Evolutionary conservation across 768 basidiomycete genomes (phyloP).

Genomic region (Pleurotus platypus): DNA sequence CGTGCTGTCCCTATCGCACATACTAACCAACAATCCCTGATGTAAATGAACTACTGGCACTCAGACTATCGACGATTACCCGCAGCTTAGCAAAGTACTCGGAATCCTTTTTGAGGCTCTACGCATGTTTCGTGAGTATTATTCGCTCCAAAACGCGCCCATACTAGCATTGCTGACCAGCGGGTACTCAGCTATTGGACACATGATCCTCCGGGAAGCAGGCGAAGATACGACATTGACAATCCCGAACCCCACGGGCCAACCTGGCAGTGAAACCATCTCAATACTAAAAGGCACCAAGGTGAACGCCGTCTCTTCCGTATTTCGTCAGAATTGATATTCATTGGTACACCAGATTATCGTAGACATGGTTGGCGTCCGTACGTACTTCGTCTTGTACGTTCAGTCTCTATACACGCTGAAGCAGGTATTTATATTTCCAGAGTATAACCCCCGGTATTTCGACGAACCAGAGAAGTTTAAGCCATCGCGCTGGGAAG

Average conservation of each 20-base stretch:
- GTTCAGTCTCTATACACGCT: too few species aligned
- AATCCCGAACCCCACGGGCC: constrained; percentile 35
- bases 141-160: too few species aligned
- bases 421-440: too few species aligned
- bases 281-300: constrained; percentile 37
- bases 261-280: constrained; percentile 32
- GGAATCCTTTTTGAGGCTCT: constrained; percentile 40
- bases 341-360: constrained; percentile 10
- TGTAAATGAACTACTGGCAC: neutral
- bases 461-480: too few species aligned
- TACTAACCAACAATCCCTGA: too few species aligned
- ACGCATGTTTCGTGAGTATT: constrained; percentile 40
- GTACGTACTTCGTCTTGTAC: constrained; percentile 27
- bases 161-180: too few species aligned
- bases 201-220: constrained; percentile 38
- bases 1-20: neutral
- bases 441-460: too few species aligned
- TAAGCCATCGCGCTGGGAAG: too few species aligned
- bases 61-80: constrained; percentile 37
- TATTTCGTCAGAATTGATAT: too few species aligned
- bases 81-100: constrained; percentile 36
- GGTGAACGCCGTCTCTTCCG: constrained; percentile 12
- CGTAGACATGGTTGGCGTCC: constrained; percentile 46
- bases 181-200: constrained; percentile 29
- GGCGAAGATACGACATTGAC: constrained; percentile 37